phyloP scores from a whole-genome alignment of 768 basidiomycete species.

The Coprinopsis cinerea region DNA sequence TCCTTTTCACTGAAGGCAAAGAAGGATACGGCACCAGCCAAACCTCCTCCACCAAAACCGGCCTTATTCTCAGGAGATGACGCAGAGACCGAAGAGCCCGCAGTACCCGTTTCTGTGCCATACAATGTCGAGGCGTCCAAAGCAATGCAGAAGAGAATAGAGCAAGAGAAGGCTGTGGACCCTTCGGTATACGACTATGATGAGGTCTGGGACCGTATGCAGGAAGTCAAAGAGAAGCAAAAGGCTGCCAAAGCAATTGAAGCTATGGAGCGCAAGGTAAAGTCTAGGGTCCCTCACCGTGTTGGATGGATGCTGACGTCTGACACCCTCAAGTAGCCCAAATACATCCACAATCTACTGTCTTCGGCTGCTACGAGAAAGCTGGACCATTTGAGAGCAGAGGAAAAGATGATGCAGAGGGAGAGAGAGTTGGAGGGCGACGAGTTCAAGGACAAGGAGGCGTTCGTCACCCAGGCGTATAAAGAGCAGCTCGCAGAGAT shows the following conservation, averaged over 20 bases:
- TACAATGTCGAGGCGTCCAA: constrained; percentile 58
- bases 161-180: constrained; percentile 76
- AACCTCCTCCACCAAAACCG: constrained; percentile 40
- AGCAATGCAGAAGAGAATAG: constrained; percentile 65
- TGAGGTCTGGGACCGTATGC: constrained; percentile 94
- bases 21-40: constrained; percentile 36
- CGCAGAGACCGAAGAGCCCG: constrained; percentile 41
- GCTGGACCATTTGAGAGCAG: constrained; percentile 85
- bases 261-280: constrained; percentile 70
- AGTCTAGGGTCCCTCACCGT: constrained; percentile 15
- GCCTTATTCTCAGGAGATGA: constrained; percentile 67
- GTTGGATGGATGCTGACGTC: constrained; percentile 1
- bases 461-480: constrained; percentile 97
- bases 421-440: constrained; percentile 94
- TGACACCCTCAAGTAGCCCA: constrained; percentile 52
- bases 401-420: constrained; percentile 95
- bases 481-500: constrained; percentile 95
- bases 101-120: constrained; percentile 33
- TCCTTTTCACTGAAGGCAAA: constrained; percentile 82
- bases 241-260: constrained; percentile 77
- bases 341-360: constrained; percentile 83
- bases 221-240: constrained; percentile 70
- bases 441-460: constrained; percentile 88
- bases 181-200: constrained; percentile 90
- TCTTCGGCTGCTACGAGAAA: constrained; percentile 80